Base-by-base conservation (phyloP, 2,329 filamentous ascomycete species). In the Beauveria varroae region DNA sequence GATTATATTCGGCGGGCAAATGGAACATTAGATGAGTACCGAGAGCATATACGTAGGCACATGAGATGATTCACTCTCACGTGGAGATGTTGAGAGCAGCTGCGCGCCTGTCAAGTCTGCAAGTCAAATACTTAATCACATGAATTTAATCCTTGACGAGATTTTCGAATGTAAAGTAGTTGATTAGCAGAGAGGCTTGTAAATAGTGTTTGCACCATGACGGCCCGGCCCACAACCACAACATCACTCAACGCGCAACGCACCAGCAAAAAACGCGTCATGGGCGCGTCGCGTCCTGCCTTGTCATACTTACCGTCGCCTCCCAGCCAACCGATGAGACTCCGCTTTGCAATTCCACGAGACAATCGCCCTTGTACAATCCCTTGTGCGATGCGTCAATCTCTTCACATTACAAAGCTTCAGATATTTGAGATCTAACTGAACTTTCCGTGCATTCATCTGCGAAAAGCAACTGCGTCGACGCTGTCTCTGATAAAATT, bases 311-410 rank as follows among this genome's bases (percentile, higher is more conserved):
- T 12, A 24, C 49, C 40, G 46, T 52, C 40, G 57, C 57, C 57
- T 60, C 57, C 57, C 57, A 60, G 57, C 57, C 57, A 60, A 60
- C 57, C 49, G 41, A 37, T 47, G 40, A 53, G 57, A 24, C 57
- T 60, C 57, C 57, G 57, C 57, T 60, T 60, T 41, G 18, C 9
- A 59, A 37, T 47, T 44, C 28, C 37, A 47, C 24, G 57, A 53
- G 57, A 46, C 49, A 60, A 52, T 34, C 26, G 47, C 14, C 49
- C 40, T 60, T 20, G n/a, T 28, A 46, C 40, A 28, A 44, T 49
- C 22, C 3, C 40, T 60, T 43, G 40, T 59, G 44, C 47, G 37
- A 52, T 16, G 20, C 46, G 8, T 10, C 34, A 22, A 51, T 46
- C 26, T 44, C 3, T 24, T 46, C 24, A 8, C 37, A 22, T 34